Conservation (phyloP, 768 basidiomycete genomes). For the Kwoniella shandongensis region DNA sequence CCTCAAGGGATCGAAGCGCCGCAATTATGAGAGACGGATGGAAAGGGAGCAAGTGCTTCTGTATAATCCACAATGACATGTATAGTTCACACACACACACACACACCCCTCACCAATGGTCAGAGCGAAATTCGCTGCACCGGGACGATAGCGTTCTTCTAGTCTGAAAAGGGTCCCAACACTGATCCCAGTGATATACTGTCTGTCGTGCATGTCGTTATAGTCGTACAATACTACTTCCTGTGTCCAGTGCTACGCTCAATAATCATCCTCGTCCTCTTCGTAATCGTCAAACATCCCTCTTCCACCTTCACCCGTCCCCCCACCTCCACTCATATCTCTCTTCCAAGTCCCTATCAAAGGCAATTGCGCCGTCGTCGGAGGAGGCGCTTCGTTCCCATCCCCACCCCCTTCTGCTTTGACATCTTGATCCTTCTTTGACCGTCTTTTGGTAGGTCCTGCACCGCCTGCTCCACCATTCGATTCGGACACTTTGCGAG, state of each 20-base stretch:
- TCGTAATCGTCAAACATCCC: conserved; percentile 52
- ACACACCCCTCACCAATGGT: too few relatives aligned
- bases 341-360: conserved; percentile 36
- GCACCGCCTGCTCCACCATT: conserved; percentile 10
- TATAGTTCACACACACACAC: too few relatives aligned
- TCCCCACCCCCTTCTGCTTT: background rate
- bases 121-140: too few relatives aligned
- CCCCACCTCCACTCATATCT: conserved; percentile 48
- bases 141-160: too few relatives aligned
- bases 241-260: too few relatives aligned
- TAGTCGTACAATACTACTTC: too few relatives aligned
- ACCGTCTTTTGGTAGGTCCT: conserved; percentile 22
- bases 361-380: conserved; percentile 25
- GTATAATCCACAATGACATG: background rate
- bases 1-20: conserved; percentile 13
- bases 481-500: conserved; percentile 16
- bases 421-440: conserved; percentile 17
- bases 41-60: background rate
- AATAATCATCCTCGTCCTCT: conserved; percentile 54
- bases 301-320: conserved; percentile 53
- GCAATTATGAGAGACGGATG: background rate
- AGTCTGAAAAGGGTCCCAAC: too few relatives aligned
- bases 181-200: too few relatives aligned
- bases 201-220: background rate
- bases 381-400: background rate